A percentile compares a stretch with the other conserved stretches of the same genome.
These are phyloP conservation scores for Xylariaceae sp. DNA, from an alignment of 2,329 filamentous ascomycete genomes.

Conservation along the genomic window DNA sequence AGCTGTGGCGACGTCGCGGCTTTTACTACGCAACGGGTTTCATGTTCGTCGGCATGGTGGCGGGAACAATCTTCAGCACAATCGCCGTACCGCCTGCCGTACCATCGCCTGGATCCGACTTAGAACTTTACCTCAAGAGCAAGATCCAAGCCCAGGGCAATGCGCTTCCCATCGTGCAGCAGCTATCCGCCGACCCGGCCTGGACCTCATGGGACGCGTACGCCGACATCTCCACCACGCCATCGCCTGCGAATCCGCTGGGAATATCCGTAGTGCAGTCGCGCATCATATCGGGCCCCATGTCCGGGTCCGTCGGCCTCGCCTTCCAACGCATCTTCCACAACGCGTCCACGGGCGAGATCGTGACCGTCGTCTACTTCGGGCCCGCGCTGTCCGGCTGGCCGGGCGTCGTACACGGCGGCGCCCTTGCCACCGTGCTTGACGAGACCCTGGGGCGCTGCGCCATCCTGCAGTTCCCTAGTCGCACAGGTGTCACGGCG, in stretches of 20 bases:
- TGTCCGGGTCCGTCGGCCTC: slow-evolving; percentile 41
- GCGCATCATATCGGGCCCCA: slow-evolving; percentile 40
- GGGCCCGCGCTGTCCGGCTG: slow-evolving; percentile 63
- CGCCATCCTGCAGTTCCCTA: slow-evolving; percentile 47
- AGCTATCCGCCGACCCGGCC: slow-evolving; percentile 41
- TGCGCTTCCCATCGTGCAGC: slow-evolving; percentile 45
- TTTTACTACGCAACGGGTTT: slow-evolving; percentile 35
- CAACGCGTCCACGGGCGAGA: slow-evolving; percentile 53
- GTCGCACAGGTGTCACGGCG: slow-evolving; percentile 51
- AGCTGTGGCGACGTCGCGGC: slow-evolving; percentile 25
- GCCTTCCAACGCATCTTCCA: slow-evolving; percentile 60
- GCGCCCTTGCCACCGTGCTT: slow-evolving; percentile 62
- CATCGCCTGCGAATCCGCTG: neutral
- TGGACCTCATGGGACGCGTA: slow-evolving; percentile 43
- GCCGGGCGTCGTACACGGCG: slow-evolving; percentile 69
- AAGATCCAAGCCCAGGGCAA: slow-evolving; percentile 42
- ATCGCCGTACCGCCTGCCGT: slow-evolving; percentile 43
- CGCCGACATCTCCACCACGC: slow-evolving; percentile 16
- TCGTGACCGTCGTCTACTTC: slow-evolving; percentile 63
- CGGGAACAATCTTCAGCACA: slow-evolving; percentile 39
- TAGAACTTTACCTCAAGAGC: slow-evolving; percentile 40
- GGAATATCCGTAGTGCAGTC: slow-evolving; percentile 1
- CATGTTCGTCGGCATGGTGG: slow-evolving; percentile 39
- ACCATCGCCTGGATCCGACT: slow-evolving; percentile 36
- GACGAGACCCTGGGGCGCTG: slow-evolving; percentile 67